These are phyloP conservation scores for Ceriops zippeliana DNA, from an alignment of 345 rosid species.

Conservation along the genomic window DNA sequence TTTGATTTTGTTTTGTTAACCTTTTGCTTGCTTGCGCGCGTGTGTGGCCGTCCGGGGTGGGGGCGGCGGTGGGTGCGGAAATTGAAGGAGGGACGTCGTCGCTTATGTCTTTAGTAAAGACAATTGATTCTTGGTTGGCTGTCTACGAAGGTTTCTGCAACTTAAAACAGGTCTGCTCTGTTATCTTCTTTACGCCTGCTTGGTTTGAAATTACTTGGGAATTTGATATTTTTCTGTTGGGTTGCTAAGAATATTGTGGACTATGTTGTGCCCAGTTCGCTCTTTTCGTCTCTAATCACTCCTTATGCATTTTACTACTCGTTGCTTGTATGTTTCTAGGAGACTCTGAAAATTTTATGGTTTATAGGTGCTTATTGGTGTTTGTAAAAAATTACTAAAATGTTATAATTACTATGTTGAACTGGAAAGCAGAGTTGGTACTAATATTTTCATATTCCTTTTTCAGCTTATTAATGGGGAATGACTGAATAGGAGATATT, in stretches of 20 bases:
- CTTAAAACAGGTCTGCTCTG: conserved; percentile 65
- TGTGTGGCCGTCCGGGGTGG: neutral
- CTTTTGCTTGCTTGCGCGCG: conserved; percentile 23
- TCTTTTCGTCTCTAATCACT: too few species aligned
- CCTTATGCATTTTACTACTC: too few species aligned
- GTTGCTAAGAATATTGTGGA: conserved; percentile 10
- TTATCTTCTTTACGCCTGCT: neutral
- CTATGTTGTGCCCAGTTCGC: neutral
- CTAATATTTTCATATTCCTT: neutral
- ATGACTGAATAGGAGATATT: conserved; percentile 3
- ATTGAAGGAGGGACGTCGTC: conserved; percentile 47
- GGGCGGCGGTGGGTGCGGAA: conserved; percentile 32
- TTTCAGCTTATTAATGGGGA: neutral
- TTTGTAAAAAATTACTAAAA: too few species aligned
- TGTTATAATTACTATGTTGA: neutral
- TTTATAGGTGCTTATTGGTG: too few species aligned
- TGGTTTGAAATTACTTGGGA: too few species aligned
- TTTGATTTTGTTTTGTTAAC: neutral
- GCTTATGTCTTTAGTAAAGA: conserved; percentile 61
- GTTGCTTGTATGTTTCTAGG: too few species aligned
- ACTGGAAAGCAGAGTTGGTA: neutral
- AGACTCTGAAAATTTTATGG: too few species aligned
- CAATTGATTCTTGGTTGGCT: conserved; percentile 71
- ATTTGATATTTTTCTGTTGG: neutral
- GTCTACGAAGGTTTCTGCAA: conserved; percentile 97